These are phyloP conservation scores for Ganoderma lucidum DNA, from an alignment of 1,284 basidiomycete species.

Conservation along the genomic window DNA sequence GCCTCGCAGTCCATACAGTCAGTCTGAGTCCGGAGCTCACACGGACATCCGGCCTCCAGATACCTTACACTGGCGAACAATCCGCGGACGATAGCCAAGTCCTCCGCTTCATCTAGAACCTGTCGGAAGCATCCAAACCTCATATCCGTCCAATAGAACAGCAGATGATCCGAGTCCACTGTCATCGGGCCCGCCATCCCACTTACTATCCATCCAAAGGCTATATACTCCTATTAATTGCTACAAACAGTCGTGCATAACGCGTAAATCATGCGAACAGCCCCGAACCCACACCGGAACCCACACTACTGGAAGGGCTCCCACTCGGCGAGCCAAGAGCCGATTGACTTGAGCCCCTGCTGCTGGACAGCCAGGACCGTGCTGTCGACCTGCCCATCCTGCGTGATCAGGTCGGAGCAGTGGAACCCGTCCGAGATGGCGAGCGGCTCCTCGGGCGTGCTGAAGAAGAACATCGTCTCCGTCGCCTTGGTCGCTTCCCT, in stretches of 20 bases:
- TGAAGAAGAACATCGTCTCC: conserved; percentile 53
- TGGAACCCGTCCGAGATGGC: conserved; percentile 70
- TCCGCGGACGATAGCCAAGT: not conserved
- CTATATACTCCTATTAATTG: not conserved
- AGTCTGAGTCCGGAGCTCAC: not conserved
- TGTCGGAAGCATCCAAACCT: not conserved
- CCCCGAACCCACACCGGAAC: not conserved
- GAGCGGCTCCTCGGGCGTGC: conserved; percentile 63
- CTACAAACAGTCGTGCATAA: not conserved
- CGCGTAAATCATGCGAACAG: not conserved
- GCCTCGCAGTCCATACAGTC: not conserved
- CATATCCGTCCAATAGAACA: conserved; percentile 7
- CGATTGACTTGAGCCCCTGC: conserved; percentile 52
- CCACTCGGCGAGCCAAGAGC: conserved; percentile 59
- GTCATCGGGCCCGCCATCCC: not conserved
- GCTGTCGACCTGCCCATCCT: conserved; percentile 53
- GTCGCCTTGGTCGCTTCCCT: conserved; percentile 73
- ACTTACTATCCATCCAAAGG: not conserved
- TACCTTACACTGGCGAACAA: not conserved
- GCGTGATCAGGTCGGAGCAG: conserved; percentile 62
- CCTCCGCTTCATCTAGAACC: not conserved
- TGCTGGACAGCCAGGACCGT: conserved; percentile 63
- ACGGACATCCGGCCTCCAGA: not conserved
- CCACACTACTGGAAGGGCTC: conserved; percentile 28
- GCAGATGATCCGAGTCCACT: not conserved